Percentiles rank a stretch among this genome's conserved stretches.
Conservation (phyloP, 768 basidiomycete genomes). For the Epithele typhae region DNA sequence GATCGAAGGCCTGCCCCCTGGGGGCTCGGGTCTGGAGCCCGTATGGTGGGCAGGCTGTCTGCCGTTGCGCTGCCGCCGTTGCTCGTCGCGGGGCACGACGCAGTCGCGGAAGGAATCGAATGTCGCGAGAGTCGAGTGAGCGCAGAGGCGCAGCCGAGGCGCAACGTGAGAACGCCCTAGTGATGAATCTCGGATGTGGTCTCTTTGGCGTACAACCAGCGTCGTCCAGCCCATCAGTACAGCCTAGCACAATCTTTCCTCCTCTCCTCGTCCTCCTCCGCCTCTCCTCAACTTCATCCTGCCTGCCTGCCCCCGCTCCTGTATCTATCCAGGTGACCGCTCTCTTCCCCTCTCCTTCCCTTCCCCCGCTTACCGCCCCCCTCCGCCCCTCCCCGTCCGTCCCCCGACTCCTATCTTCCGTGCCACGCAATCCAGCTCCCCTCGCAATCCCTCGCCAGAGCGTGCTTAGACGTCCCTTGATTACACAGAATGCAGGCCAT, state of each 20-base stretch:
- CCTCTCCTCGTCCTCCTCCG: conserved; percentile 9
- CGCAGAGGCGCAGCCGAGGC: background rate
- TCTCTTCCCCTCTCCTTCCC: background rate
- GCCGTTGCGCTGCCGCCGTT: no score
- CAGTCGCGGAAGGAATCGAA: no score
- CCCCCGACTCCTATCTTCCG: background rate
- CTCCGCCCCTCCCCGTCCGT: conserved; percentile 5
- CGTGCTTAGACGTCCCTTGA: conserved; percentile 20
- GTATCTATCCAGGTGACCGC: conserved; percentile 15
- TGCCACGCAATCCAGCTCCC: conserved; percentile 11
- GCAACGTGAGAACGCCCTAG: conserved; percentile 20
- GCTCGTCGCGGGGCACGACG: no score
- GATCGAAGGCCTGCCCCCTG: background rate
- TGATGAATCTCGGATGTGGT: conserved; percentile 19
- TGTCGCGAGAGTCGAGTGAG: no score
- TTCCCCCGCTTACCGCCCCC: background rate
- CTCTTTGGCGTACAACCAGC: conserved; percentile 17
- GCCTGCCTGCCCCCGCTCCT: conserved; percentile 8
- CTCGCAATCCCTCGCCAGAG: conserved; percentile 11
- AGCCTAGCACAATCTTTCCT: conserved; percentile 15
- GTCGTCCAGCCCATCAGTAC: conserved; percentile 17
- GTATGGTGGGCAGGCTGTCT: no score
- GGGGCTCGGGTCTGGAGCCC: no score
- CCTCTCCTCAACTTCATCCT: conserved; percentile 10
- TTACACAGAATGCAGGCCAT: conserved; percentile 74